Evolutionary conservation across 768 basidiomycete species (phyloP), one percentile per base, ranked within the genome.

Genomic region (Dentipellis sp.): DNA sequence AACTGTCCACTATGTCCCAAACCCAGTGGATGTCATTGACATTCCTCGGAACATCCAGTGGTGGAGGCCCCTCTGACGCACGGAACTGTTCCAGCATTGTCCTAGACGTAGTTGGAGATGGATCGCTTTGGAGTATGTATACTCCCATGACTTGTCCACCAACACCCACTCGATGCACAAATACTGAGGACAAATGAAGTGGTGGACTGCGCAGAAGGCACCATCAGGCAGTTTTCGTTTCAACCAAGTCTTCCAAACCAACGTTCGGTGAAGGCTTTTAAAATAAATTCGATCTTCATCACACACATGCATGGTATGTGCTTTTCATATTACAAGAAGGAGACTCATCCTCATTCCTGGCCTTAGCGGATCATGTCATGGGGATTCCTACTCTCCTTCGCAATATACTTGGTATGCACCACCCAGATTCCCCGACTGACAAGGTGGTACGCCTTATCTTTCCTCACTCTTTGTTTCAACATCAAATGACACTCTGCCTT

Each of bases 171-270:
- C 45, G 38, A 34, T 4, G 7, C 3, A 53, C 36, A 36, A n/a
- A 37, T 34, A 50, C 45, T 39, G 19, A 34, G 23, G 21, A 48
- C 49, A 34, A 12, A 2, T 45, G 23, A 63, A 88, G 88, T 91
- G 84, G 77, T 91, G 19, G 88, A 91, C 66, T 89, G 88, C 68
- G 89, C 86, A 12, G 88, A 91, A 69, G 90, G 90, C 37, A 90
- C 88, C 11, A 70, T 79, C 12, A 75, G 85, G 23, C 88, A 91
- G 65, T 83, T 91, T 59, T 69, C 72, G 16, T 68, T 71, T 4
- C 83, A 86, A 56, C 80, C 63, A 59, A 49, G 54, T 62, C 35
- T 57, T 63, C 62, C 59, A 59, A 29, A 48, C 42, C 54, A 67
- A 54, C 51, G 53, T 7, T 12, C 56, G 50, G 63, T 82, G 55